Evolutionary conservation across 192 early-diverging fungal species (phyloP).

Genomic region (Coemansia javaensis): DNA sequence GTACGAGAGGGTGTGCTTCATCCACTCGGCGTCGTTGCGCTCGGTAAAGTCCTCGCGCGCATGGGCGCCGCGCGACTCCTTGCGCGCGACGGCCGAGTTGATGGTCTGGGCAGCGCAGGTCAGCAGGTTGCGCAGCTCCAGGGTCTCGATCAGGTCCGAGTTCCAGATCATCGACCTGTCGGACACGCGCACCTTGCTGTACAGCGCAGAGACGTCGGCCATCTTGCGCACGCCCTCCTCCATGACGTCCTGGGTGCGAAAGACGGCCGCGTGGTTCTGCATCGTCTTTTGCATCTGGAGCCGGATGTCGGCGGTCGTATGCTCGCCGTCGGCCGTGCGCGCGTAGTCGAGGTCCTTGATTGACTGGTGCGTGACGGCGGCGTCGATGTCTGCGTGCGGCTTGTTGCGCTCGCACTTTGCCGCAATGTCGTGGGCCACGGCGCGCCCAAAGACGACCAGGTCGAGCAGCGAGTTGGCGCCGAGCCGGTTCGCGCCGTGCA

Average conservation of each 20-base stretch:
- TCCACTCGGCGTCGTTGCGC: conserved; percentile 92
- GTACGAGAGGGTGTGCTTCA: conserved; percentile 98
- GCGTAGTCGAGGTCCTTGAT: conserved; percentile 95
- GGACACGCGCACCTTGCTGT: conserved; percentile 79
- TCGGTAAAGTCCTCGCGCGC: conserved; percentile 90
- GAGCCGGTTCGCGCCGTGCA: conserved; percentile 97
- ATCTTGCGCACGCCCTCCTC: conserved; percentile 88
- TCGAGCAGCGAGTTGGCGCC: conserved; percentile 98
- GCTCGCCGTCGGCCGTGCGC: conserved; percentile 75
- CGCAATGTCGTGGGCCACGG: conserved; percentile 89
- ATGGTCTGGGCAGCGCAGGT: conserved; percentile 92
- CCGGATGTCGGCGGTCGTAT: conserved; percentile 79
- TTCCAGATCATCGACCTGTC: conserved; percentile 98
- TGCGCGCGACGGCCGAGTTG: conserved; percentile 82
- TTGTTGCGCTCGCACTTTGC: conserved; percentile 84
- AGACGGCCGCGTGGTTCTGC: conserved; percentile 97
- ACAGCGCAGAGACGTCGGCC: conserved; percentile 71
- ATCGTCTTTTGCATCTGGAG: conserved; percentile 97
- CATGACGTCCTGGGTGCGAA: conserved; percentile 84
- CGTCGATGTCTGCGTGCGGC: conserved; percentile 75
- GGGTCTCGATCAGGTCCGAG: conserved; percentile 92
- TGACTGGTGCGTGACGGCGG: conserved; percentile 80
- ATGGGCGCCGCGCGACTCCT: conserved; percentile 97
- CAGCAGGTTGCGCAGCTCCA: conserved; percentile 97
- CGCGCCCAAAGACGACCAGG: conserved; percentile 98